Evolutionary conservation across 768 basidiomycete genomes (phyloP).

Genomic region (Tylopilus plumbeoviolaceoides): DNA sequence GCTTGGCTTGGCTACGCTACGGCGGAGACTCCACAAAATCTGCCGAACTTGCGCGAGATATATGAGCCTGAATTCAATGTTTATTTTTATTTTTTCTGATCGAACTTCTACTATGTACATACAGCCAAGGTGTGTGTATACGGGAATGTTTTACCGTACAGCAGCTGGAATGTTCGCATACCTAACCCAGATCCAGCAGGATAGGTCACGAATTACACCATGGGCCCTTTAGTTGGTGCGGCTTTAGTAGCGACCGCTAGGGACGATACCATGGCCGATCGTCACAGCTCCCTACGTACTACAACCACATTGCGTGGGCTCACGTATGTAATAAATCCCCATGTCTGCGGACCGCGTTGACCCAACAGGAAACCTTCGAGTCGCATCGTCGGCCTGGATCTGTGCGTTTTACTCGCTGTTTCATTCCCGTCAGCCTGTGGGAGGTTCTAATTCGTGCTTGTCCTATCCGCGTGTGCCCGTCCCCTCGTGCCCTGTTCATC

Average conservation of each 20-base stretch:
- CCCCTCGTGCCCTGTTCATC: constrained; percentile 15
- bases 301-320: constrained; percentile 9
- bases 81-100: constrained; percentile 9
- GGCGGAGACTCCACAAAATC: no score
- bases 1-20: neutral
- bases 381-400: constrained; percentile 1
- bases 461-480: constrained; percentile 6
- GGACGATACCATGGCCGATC: constrained; percentile 22
- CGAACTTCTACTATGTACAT: neutral
- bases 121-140: constrained; percentile 1
- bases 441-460: constrained; percentile 3
- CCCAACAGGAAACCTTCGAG: constrained; percentile 10
- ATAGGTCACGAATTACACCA: constrained; percentile 8
- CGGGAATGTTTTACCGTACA: neutral
- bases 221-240: constrained; percentile 8
- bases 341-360: neutral
- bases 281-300: constrained; percentile 28
- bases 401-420: neutral
- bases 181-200: constrained; percentile 12
- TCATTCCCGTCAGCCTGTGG: constrained; percentile 21
- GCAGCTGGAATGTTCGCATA: neutral
- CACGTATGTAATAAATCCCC: constrained; percentile 21
- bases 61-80: constrained; percentile 1
- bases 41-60: constrained; percentile 1
- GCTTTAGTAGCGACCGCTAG: constrained; percentile 21